Evolutionary conservation across 2,329 filamentous ascomycete genomes (phyloP).

Genomic region (Cladophialophora psammophila): DNA sequence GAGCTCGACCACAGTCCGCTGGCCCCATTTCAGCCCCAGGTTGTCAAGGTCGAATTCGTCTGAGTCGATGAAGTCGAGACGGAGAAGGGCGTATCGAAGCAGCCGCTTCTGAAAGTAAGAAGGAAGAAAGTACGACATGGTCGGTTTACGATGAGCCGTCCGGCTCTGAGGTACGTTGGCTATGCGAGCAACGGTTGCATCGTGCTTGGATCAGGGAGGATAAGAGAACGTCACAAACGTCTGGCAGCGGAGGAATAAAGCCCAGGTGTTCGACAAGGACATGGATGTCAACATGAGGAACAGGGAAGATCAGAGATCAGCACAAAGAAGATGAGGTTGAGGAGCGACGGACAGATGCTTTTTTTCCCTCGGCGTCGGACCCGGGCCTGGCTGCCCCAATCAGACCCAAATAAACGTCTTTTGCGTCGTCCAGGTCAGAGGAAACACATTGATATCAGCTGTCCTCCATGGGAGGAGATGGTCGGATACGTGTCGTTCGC

Average conservation of each 20-base stretch:
- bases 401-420: constrained; percentile 7
- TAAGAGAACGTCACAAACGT: neutral
- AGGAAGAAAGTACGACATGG: constrained; percentile 78
- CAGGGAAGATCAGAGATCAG: constrained; percentile 12
- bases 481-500: constrained; percentile 6
- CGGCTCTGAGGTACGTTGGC: constrained; percentile 12
- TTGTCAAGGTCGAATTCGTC: constrained; percentile 86
- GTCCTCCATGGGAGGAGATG: neutral
- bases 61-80: constrained; percentile 85
- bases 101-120: constrained; percentile 85
- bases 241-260: neutral
- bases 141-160: constrained; percentile 28
- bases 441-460: constrained; percentile 19
- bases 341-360: neutral
- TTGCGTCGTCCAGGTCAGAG: neutral
- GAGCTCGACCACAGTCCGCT: constrained; percentile 82
- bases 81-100: constrained; percentile 82
- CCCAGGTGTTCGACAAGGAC: constrained; percentile 18
- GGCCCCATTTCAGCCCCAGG: constrained; percentile 81
- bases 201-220: constrained; percentile 3
- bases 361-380: constrained; percentile 6
- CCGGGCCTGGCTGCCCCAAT: constrained; percentile 15
- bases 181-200: constrained; percentile 26
- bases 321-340: constrained; percentile 14
- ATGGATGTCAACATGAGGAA: constrained; percentile 19